phyloP scores from a whole-genome alignment of 108 stramenopile species.

The Conticribra guillardii region DNA sequence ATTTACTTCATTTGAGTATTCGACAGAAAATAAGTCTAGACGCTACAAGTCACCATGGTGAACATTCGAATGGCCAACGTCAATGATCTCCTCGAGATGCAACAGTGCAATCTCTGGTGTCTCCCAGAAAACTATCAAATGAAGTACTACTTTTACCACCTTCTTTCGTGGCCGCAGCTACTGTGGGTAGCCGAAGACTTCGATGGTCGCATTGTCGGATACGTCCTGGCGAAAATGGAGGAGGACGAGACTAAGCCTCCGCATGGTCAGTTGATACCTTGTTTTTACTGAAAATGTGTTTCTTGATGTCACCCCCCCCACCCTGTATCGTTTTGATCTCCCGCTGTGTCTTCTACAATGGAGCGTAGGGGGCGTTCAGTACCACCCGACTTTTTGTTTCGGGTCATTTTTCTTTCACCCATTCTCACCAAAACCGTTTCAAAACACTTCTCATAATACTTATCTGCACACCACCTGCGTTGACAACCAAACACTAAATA shows the following conservation, averaged over 20 bases:
- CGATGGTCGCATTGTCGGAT: conserved; percentile 96
- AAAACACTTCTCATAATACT: conserved; percentile 11
- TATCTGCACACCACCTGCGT: background rate
- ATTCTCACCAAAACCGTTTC: no score
- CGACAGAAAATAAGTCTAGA: no score
- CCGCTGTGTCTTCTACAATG: no score
- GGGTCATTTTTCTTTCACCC: background rate
- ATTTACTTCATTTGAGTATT: no score
- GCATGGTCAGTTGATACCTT: conserved; percentile 40
- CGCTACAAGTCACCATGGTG: conserved; percentile 72
- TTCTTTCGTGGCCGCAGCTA: conserved; percentile 97
- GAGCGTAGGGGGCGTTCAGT: no score
- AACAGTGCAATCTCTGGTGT: conserved; percentile 98
- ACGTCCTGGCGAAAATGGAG: conserved; percentile 99
- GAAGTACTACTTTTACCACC: conserved; percentile 97
- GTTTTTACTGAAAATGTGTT: background rate
- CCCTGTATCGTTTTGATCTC: no score
- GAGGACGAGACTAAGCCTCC: conserved; percentile 78
- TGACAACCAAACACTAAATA: no score
- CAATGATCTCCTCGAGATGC: conserved; percentile 95
- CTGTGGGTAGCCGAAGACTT: conserved; percentile 97
- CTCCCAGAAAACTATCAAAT: conserved; percentile 99
- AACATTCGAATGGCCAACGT: conserved; percentile 90
- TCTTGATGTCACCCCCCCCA: background rate
- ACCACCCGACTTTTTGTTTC: no score